Evolutionary conservation across 257 asterid species (phyloP).

Genomic region (Cordia subcordata): DNA sequence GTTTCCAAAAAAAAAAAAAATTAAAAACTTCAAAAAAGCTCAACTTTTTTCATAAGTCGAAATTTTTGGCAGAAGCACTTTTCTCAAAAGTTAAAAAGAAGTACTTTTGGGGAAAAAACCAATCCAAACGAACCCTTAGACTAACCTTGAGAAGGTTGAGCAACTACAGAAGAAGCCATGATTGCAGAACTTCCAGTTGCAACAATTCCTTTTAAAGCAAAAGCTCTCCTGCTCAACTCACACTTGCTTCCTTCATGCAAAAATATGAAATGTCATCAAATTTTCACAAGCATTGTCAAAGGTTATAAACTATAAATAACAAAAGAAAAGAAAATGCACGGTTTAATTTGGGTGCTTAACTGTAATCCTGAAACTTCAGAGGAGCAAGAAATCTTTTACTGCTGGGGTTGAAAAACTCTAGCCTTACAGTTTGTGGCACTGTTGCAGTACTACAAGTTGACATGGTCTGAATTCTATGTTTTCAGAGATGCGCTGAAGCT

Average conservation of each 20-base stretch:
- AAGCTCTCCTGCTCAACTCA: slow-evolving; percentile 56
- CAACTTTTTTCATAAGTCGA: no score
- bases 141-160: slow-evolving; percentile 56
- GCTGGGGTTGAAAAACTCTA: slow-evolving; percentile 30
- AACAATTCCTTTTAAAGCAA: slow-evolving; percentile 62
- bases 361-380: slow-evolving; percentile 29
- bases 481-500: not conserved
- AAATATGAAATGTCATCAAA: not conserved
- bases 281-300: no score
- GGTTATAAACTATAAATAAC: not conserved
- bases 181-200: slow-evolving; percentile 67
- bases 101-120: no score
- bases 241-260: slow-evolving; percentile 53
- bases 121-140: no score
- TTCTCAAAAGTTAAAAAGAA: no score
- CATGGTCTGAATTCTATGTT: slow-evolving; percentile 27
- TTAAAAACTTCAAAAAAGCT: no score
- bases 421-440: slow-evolving; percentile 30
- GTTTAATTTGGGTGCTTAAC: slow-evolving; percentile 32
- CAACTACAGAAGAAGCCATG: slow-evolving; percentile 45
- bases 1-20: no score
- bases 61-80: no score
- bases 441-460: slow-evolving; percentile 42
- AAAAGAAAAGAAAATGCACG: not conserved
- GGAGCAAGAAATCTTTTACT: slow-evolving; percentile 24